Base-by-base conservation (phyloP, 1,284 basidiomycete species). In the Pyrrhoderma lamaoense region DNA sequence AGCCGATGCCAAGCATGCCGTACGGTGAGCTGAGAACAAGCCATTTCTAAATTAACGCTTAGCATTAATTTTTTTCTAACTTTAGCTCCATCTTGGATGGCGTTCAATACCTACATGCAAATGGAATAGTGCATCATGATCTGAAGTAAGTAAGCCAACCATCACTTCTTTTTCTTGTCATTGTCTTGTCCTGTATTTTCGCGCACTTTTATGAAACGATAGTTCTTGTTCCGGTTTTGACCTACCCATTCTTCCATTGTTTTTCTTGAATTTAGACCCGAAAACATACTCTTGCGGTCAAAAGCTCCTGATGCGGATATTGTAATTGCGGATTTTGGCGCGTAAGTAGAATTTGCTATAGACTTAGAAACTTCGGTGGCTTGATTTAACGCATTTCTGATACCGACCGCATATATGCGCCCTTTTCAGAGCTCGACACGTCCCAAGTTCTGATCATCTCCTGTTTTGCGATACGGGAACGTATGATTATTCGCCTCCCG, bases 401-500 rank as follows among this genome's bases (percentile, higher is more conserved):
- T 31, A 31, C 27, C 11, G 27, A 31, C 11, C 5, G 7, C 27
- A 11, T 31, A 31, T 31, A 31, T 31, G 49, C 18, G 3, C 14
- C 13, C 11, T 27, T 21, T 42, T 14, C 25, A 54, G 52, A 13
- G 48, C 52, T 16, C 47, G 52, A 42, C 48, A 54, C 35, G 37
- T 52, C 25, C 25, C 19, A 18, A 42, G 31, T 8, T 47, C 52
- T 11, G 52, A 54, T 31, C 22, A 45, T 2, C 35, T 54, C n/a
- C 13, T 54, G 16, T 50, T 35, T 21, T 54, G 52, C 31, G 52
- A 54, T 42, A 54, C 52, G 18, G 52, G 52, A 9, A 54, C 52
- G 21, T 54, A 50, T 37, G 48, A 54, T 31, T 54, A 54, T n/a
- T 54, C 52, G 9, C 52, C 52, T 11, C 52, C 52, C 1, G 52